Percentiles rank a stretch among this genome's conserved stretches.
These are phyloP conservation scores for Leucocoprinus birnbaumii DNA, from an alignment of 768 basidiomycete species.

Conservation along the genomic window DNA sequence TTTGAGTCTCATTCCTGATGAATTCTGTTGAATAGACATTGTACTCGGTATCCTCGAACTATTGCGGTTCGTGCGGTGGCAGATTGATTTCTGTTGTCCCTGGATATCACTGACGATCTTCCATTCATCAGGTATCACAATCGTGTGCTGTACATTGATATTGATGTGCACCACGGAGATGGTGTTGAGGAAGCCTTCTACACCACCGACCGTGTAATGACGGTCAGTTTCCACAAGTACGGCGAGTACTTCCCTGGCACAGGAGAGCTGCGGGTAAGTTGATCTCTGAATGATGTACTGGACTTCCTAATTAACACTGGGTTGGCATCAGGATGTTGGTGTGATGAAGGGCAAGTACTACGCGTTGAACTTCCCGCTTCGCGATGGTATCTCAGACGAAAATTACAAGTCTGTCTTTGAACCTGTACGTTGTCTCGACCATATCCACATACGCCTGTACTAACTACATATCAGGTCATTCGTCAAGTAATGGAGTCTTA, in stretches of 20 bases:
- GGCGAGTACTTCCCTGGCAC: constrained; percentile 99
- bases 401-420: constrained; percentile 95
- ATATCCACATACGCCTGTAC: neutral
- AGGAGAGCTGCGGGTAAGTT: constrained; percentile 84
- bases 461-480: constrained; percentile 62
- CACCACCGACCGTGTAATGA: constrained; percentile 98
- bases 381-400: constrained; percentile 94
- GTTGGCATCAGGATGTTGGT: constrained; percentile 71
- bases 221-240: constrained; percentile 96
- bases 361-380: constrained; percentile 89
- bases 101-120: neutral
- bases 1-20: neutral
- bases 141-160: constrained; percentile 96
- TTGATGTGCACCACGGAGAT: constrained; percentile 98
- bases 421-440: constrained; percentile 55
- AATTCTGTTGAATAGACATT: constrained; percentile 61
- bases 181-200: constrained; percentile 99
- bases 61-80: constrained; percentile 51
- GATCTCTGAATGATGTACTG: neutral
- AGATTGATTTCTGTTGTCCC: neutral
- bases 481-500: constrained; percentile 92
- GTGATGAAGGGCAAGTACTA: constrained; percentile 94
- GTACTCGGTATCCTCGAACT: constrained; percentile 96
- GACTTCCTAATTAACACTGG: neutral
- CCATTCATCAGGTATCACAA: constrained; percentile 77